phyloP scores from a whole-genome alignment of 768 basidiomycete species.

The Xerocomellus chrysenteron region DNA sequence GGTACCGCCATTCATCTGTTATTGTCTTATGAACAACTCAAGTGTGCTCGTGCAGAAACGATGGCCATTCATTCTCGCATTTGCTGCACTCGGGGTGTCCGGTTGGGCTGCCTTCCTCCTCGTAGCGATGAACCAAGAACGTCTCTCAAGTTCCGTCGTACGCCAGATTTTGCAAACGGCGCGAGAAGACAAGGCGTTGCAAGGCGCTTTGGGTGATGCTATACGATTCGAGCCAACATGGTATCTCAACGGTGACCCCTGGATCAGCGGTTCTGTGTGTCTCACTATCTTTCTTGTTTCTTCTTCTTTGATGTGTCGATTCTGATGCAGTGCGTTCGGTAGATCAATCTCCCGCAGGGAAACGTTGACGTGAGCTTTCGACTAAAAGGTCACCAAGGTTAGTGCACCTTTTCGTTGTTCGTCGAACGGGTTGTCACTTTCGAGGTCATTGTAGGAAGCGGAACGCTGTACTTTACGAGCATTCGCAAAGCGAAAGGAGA shows the following conservation, averaged over 20 bases:
- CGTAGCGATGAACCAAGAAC: conserved; percentile 75
- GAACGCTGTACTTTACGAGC: conserved; percentile 82
- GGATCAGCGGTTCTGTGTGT: conserved; percentile 65
- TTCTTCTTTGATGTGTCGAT: not conserved
- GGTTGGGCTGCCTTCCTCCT: conserved; percentile 70
- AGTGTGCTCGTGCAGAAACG: conserved; percentile 26
- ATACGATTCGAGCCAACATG: conserved; percentile 35
- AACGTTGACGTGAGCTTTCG: conserved; percentile 78
- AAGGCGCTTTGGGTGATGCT: conserved; percentile 60
- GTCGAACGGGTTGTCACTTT: not conserved
- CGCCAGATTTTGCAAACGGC: conserved; percentile 63
- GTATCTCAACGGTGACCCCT: conserved; percentile 76
- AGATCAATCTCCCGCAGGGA: conserved; percentile 76
- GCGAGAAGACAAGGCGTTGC: conserved; percentile 49
- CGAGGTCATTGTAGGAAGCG: conserved; percentile 46
- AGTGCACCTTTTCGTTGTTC: conserved; percentile 9
- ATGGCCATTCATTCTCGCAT: conserved; percentile 59
- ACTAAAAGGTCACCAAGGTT: conserved; percentile 69
- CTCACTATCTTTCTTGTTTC: too few relatives aligned
- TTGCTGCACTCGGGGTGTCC: conserved; percentile 51
- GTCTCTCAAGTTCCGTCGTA: conserved; percentile 71
- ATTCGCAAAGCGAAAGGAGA: conserved; percentile 73
- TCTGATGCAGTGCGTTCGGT: not conserved
- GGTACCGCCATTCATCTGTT: conserved; percentile 22
- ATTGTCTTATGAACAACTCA: not conserved